Evolutionary conservation across 805 yeast genomes (phyloP), one percentile per base, ranked within the genome.

Genomic region (Cyberlindnera americana): DNA sequence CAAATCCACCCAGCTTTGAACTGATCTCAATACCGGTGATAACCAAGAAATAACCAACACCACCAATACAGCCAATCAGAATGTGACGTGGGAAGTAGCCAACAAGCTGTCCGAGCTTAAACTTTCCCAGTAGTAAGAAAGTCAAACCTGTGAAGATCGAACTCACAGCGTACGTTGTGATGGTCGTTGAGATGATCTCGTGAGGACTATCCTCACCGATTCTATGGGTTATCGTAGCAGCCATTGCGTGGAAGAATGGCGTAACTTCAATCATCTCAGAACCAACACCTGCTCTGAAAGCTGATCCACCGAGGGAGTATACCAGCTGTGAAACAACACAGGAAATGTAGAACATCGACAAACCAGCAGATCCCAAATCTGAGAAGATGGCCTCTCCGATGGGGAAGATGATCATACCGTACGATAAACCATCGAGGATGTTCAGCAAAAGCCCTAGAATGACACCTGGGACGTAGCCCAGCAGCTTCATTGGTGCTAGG

Each of bases 241-340:
- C 97, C 95, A 93, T 90, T 3, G 95, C 74, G 57, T 93, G 99
- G 69, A 91, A 91, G 60, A 93, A 93, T 2, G 99, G 99, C 2
- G 96, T 95, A n/a, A 93, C 88, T 61, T 93, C 99, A 49, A 93
- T 93, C 99, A 93, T 93, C 64, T 93, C 98, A 4, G 96, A 85
- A 1, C 99, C 99, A 31, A 91, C 79, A n/a, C 95, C 96, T 2
- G 89, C 74, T 46, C 78, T 78, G 66, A 93, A 91, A 8, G 86
- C 84, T 13, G 96, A 86, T 1, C 95, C 95, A 13, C 99, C 99
- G 18, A 86, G 62, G 0, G 97, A 89, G 57, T 77, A 90, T 6
- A 88, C 85, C 47, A 89, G 64, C 60, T 93, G 99, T 0, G 95
- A 84, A 1, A 91, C 75, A n/a, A 93, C 74, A 23, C 96, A 85